Percentiles rank a stretch among this genome's conserved stretches.
Conservation (phyloP, 768 basidiomycete genomes). For the Suillus paluster region DNA sequence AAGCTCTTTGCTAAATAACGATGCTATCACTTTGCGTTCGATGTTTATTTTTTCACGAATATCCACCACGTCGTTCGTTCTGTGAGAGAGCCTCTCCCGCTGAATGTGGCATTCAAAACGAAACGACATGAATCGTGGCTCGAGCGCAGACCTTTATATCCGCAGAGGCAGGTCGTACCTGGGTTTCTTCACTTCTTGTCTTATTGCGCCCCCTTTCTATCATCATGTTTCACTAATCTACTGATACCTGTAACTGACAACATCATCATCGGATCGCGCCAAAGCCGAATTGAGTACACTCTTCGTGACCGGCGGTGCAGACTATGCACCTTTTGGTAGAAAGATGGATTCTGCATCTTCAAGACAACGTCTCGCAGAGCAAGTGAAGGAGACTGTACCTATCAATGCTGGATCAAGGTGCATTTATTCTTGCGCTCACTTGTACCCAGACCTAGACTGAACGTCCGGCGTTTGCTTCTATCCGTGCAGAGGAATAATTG, state of each 20-base stretch:
- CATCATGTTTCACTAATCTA: slow-evolving; percentile 11
- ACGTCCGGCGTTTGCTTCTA: slow-evolving; percentile 10
- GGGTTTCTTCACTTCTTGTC: no score
- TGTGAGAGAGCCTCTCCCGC: no score
- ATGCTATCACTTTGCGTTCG: no score
- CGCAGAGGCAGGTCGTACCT: no score
- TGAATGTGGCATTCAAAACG: no score
- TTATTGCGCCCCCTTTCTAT: no score
- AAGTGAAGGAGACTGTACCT: slow-evolving; percentile 66
- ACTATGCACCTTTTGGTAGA: slow-evolving; percentile 58
- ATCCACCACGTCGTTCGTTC: no score
- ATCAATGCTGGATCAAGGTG: slow-evolving; percentile 71
- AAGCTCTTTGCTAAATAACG: no score
- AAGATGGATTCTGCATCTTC: slow-evolving; percentile 49
- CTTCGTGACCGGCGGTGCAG: slow-evolving; percentile 56
- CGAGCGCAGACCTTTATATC: no score
- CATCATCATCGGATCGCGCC: slow-evolving; percentile 75
- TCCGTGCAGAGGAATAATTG: no score
- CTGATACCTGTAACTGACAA: slow-evolving; percentile 46
- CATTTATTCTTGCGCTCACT: slow-evolving; percentile 31
- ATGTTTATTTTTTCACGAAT: no score
- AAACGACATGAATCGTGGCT: no score
- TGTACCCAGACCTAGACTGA: slow-evolving; percentile 16
- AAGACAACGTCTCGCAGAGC: slow-evolving; percentile 50
- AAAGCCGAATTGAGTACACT: slow-evolving; percentile 79